Base-by-base conservation (phyloP, 257 asterid species). In the Lavandula angustifolia region DNA sequence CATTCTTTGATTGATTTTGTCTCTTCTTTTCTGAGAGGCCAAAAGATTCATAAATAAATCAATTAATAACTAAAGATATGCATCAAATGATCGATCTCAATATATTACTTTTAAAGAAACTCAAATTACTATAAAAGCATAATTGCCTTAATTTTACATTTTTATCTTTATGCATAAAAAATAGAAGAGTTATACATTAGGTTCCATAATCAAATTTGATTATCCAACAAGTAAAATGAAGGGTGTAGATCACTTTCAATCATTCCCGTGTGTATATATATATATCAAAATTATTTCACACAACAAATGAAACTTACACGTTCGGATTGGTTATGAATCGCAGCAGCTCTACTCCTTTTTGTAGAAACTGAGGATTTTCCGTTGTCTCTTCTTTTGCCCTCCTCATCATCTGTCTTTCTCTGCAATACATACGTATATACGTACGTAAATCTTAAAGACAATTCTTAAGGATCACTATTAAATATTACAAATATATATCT, bases 331-430 rank as follows among this genome's bases (percentile, higher is more conserved):
- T 91, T 85, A 65, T 87, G 96, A 55, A 81, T 60, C 3, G 96
- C 97, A 3, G 94, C 97, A 9, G 95, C 95, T 67, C 95, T 82
- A 62, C 82, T 81, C 79, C 85, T 91, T 74, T 84, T 87, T 46
- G 81, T 76, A 4, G 85, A 75, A 29, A 35, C 60, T 3, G 94
- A 74, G 6, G 84, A 76, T 66, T 81, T 83, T 44, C 82, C 82
- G 4, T 34, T 76, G 42, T 56, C 87, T 41, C 76, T 85, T 49
- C 47, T 79, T 64, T 81, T 75, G 3, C 56, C 76, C 13, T 62
- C 82, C 8, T 73, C 84, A 8, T 67, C 85, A 14, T 54, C 76
- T 32, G 12, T 34, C 46, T 60, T 79, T 56, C 73, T 79, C 97
- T 87, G 34, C 54, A 22, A 77, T 2, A 22, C 27, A 22, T 1